Evolutionary conservation across 768 basidiomycete genomes (phyloP), one percentile per base, ranked within the genome.

Genomic region (Russula griseocarnosa): DNA sequence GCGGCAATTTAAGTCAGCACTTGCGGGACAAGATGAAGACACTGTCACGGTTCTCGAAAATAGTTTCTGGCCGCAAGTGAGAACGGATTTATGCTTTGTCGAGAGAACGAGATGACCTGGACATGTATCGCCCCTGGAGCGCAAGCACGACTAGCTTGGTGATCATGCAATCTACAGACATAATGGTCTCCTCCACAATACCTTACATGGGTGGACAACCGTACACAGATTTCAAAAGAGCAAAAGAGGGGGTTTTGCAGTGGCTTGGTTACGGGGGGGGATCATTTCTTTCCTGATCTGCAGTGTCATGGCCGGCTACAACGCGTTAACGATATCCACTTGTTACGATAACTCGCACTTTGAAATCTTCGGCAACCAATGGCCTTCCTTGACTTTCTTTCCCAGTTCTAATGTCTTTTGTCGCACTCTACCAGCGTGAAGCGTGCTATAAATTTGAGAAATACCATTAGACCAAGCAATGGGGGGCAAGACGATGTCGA

Each of bases 1-100:
- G 26, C 34, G 14, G 14, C 42, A 66, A 6, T 8, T 24, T n/a
- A 42, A 56, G 28, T 32, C 47, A 16, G 28, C 22, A n/a, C 18
- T 30, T 40, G 55, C 18, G 16, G 42, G 53, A 46, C 36, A 44
- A 40, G 47, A 20, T 24, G 58, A 60, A 9, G 65, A 59, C 30
- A 55, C 22, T 3, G 69, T 65, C 52, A 53, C 67, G 3, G 62
- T 74, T 3, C 46, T 76, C 16, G 61, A 70, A 0, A 69, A 75
- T 22, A 66, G 0, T 85, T 85, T 52, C 55, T 81, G n/a, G 80
- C 76, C 2, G 76, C 76, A 13, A 85, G 82, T 58, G 84, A 85
- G 70, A 83, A 83, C 60, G 84, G 84, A 10, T 80, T 84, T 63
- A 69, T 72, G 3, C 67, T 82, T 20, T 68, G 79, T 20, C 71